Percentiles rank a stretch among this genome's conserved stretches.
Evolutionary conservation across 2,329 filamentous ascomycete genomes (phyloP).

Genomic region (Cercospora zeae-maydis): DNA sequence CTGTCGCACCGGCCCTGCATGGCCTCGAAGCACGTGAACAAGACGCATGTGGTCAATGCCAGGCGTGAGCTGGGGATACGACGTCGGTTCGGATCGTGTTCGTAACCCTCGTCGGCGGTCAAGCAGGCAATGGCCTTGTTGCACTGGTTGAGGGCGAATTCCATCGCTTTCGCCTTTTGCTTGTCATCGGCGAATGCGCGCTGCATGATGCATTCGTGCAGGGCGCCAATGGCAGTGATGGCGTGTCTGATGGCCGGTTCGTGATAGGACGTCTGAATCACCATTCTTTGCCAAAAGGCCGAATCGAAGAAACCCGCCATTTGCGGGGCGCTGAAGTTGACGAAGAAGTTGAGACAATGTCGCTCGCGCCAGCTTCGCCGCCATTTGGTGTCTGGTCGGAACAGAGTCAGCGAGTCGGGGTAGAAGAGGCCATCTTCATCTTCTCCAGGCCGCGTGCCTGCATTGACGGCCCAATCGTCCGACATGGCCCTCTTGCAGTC

Average conservation of each 20-base stretch:
- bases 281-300: conserved; percentile 35
- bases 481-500: conserved; percentile 30
- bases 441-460: conserved; percentile 14
- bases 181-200: conserved; percentile 32
- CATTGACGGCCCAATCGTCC: conserved; percentile 33
- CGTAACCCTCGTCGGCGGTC: conserved; percentile 25
- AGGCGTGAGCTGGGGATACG: conserved; percentile 28
- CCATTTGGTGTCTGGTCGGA: conserved; percentile 32
- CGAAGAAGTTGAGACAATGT: conserved; percentile 36
- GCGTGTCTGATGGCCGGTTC: conserved; percentile 35
- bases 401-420: conserved; percentile 19
- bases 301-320: conserved; percentile 36
- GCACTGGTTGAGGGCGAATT: conserved; percentile 35
- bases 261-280: conserved; percentile 35
- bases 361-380: conserved; percentile 34
- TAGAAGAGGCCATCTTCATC: conserved; percentile 16
- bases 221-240: conserved; percentile 34
- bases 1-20: conserved; percentile 37
- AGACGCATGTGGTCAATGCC: conserved; percentile 33
- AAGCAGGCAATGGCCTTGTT: conserved; percentile 34
- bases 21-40: conserved; percentile 37
- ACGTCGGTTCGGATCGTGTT: conserved; percentile 17
- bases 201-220: conserved; percentile 36
- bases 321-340: conserved; percentile 40
- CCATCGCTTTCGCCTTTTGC: conserved; percentile 33